A percentile compares a stretch with the other conserved stretches of the same genome.
Evolutionary conservation across 371 early-diverging fungal species (phyloP).

Genomic region (Syncephalastrum racemosum): DNA sequence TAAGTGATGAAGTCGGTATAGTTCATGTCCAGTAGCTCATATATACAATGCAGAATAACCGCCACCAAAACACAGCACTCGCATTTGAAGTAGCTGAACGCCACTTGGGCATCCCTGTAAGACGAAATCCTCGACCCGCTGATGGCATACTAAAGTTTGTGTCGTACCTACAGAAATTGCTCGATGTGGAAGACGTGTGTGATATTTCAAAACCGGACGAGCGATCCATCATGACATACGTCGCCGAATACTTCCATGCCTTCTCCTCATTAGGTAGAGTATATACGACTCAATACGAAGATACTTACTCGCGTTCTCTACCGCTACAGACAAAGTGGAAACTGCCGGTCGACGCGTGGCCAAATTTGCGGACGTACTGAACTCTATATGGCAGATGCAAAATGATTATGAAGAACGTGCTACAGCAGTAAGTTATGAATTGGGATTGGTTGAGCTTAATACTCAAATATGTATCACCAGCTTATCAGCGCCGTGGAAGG

Average conservation of each 20-base stretch:
- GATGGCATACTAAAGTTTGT: background rate
- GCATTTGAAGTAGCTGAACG: constrained; percentile 95
- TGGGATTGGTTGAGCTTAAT: no score
- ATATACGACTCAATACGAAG: background rate
- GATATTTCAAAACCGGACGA: constrained; percentile 96
- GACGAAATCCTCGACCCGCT: background rate
- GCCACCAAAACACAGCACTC: constrained; percentile 86
- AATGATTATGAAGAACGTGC: constrained; percentile 89
- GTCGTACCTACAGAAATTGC: constrained; percentile 52
- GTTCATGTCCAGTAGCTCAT: no score
- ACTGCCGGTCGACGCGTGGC: constrained; percentile 90
- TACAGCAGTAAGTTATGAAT: constrained; percentile 27
- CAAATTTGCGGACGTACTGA: constrained; percentile 87
- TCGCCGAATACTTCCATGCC: constrained; percentile 98
- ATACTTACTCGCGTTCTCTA: background rate
- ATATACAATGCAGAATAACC: constrained; percentile 48
- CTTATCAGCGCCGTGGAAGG: constrained; percentile 66
- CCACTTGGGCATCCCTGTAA: constrained; percentile 83
- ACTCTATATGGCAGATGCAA: constrained; percentile 86
- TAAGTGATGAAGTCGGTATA: constrained; percentile 8
- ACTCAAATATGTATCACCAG: constrained; percentile 8
- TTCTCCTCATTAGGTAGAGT: constrained; percentile 77
- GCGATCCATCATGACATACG: constrained; percentile 97
- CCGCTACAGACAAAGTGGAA: constrained; percentile 69
- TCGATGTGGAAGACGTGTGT: constrained; percentile 96